Percentiles rank a stretch among this genome's conserved stretches.
These are phyloP conservation scores for Balakata baccata DNA, from an alignment of 345 rosid genomes.

Conservation along the genomic window DNA sequence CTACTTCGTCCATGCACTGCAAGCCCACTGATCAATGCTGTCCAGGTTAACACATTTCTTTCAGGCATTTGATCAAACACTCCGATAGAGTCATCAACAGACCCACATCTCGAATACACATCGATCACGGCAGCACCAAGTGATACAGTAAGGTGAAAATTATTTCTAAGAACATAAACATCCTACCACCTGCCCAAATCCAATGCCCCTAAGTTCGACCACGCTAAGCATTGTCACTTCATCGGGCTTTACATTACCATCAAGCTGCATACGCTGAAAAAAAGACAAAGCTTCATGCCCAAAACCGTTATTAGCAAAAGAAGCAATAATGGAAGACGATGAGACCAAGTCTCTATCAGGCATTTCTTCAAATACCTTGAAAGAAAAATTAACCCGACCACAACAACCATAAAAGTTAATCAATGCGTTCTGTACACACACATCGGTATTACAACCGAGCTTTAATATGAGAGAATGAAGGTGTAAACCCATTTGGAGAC, in stretches of 20 bases:
- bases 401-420: constrained; percentile 30
- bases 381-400: constrained; percentile 22
- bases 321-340: constrained; percentile 47
- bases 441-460: constrained; percentile 33
- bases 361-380: constrained; percentile 48
- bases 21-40: constrained; percentile 42
- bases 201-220: constrained; percentile 37
- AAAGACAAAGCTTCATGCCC: constrained; percentile 38
- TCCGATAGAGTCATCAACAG: constrained; percentile 36
- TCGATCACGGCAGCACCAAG: constrained; percentile 50
- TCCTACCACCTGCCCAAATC: constrained; percentile 51
- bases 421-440: constrained; percentile 42
- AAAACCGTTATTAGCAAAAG: constrained; percentile 38
- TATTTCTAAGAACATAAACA: constrained; percentile 30
- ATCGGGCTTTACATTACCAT: constrained; percentile 30
- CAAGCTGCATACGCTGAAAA: constrained; percentile 42
- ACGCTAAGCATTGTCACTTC: constrained; percentile 46
- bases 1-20: constrained; percentile 44
- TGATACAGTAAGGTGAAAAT: constrained; percentile 24
- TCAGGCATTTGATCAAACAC: constrained; percentile 40
- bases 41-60: constrained; percentile 47
- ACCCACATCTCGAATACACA: constrained; percentile 55
- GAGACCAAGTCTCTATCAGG: constrained; percentile 38
- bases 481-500: constrained; percentile 28
- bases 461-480: constrained; percentile 41